Evolutionary conservation across 192 early-diverging fungal species (phyloP).

Genomic region (Coemansia sp.): DNA sequence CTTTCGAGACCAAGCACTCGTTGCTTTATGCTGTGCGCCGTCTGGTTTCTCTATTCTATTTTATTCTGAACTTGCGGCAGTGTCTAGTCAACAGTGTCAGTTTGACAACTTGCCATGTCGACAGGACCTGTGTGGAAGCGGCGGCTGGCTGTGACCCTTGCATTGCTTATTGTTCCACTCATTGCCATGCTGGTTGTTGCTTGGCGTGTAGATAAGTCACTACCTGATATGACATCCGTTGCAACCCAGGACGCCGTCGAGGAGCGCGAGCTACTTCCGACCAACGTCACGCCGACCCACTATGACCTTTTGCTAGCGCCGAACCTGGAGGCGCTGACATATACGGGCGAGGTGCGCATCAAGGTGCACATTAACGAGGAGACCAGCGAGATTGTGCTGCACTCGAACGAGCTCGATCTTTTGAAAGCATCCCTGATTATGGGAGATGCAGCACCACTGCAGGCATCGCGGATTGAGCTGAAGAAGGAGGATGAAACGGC

Average conservation of each 20-base stretch:
- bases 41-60: no score
- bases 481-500: slow-evolving; percentile 47
- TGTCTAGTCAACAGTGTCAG: no score
- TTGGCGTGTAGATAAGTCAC: slow-evolving; percentile 22
- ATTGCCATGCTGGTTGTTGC: slow-evolving; percentile 12
- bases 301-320: slow-evolving; percentile 81
- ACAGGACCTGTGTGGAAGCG: no score
- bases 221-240: slow-evolving; percentile 33
- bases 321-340: slow-evolving; percentile 76
- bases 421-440: slow-evolving; percentile 40
- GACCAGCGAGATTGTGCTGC: slow-evolving; percentile 65
- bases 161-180: slow-evolving; percentile 13
- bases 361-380: slow-evolving; percentile 65
- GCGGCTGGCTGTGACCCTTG: neutral
- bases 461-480: slow-evolving; percentile 27
- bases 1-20: neutral
- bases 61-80: no score
- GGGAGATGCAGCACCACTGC: slow-evolving; percentile 39
- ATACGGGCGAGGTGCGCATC: slow-evolving; percentile 75
- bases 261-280: slow-evolving; percentile 78
- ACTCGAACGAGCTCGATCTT: slow-evolving; percentile 68
- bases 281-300: slow-evolving; percentile 78
- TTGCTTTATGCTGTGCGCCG: neutral
- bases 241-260: slow-evolving; percentile 27
- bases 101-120: no score